Evolutionary conservation across 75 land plant genomes (phyloP), one percentile per base, ranked within the genome.

Genomic region (Azolla pinnata): DNA sequence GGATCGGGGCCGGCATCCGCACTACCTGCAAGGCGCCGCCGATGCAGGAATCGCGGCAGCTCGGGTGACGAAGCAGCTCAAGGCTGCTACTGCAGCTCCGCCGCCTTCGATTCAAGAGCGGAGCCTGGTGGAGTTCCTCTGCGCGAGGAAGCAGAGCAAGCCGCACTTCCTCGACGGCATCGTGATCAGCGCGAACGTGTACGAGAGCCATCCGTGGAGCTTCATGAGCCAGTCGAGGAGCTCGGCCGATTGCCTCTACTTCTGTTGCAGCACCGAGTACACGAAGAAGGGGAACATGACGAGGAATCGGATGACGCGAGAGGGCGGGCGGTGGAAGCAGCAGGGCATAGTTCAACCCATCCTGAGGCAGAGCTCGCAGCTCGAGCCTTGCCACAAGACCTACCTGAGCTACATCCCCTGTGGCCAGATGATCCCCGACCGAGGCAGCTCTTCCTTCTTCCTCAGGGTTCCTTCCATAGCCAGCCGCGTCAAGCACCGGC

Each of bases 221-320:
- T 52, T 24, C 24, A 38, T 38, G 42, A 14, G 14, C 7, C 42
- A 38, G 42, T 38, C 7, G 42, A 14, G 12, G 42, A 14, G 14
- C 17, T 18, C 10, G 49, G 49, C 42, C 23, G 49, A 2, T 46
- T 23, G 42, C 42, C 14, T 52, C 5, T 52, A 52, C 29, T 52
- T 52, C 12, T 52, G 54, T 14, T 52, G 54, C 54, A 52, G 29
- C 25, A 52, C 54, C 2, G 27, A 52, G 54, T 52, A 52, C 14
- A 52, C 54, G 25, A 52, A 52, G 54, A 52, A 29, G 14, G 54
- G 54, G 2, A 52, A 52, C 54, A 52, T 52, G 54, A 52, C 54
- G 27, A 52, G 54, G 29, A 27, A 52, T 24, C 24, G 54, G 14
- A 52, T 52, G 54, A 52, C 54, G 54, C 24, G 28, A 24, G 54